Base-by-base conservation (phyloP, 2,329 filamentous ascomycete species). In the Sporothrix pseudoabietina region DNA sequence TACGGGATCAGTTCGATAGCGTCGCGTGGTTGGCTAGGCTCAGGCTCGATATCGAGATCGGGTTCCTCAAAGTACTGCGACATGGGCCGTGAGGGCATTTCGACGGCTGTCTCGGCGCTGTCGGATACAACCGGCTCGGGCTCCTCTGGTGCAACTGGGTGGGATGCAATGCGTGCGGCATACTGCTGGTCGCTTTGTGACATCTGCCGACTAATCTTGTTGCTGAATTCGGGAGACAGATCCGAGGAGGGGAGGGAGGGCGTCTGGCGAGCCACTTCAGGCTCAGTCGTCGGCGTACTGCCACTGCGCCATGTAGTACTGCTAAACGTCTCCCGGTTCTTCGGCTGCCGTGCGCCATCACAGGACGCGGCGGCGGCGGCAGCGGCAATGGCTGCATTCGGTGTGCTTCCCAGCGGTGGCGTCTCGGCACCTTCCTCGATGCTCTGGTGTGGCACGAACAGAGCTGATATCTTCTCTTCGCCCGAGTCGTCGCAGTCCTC, bases 1-100 rank as follows among this genome's bases (percentile, higher is more conserved):
- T 98, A 99, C 1, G 96, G 96, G 78, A 98, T 97, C 74, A 99
- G 86, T 81, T 98, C 94, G 77, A 99, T 97, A 41, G 95, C 95
- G 76, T 95, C 93, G 39, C 97, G 86, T 3, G 94, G 94, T 77
- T 87, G 82, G 80, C 87, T 84, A 76, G 86, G 78, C 26, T 79
- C 82, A 80, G 83, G 83, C 75, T 88, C 84, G 72, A 87, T 83
- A 55, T 87, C 85, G 79, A 87, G 85, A 68, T 85, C 80, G 77
- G 85, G 80, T 61, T 88, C 82, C 71, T 85, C 86, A 76, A 85
- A 82, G 77, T 83, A 82, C 26, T 83, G 82, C 54, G 82, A 82
- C 68, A 83, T 79, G 73, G 81, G 79, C 73, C 80, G 82, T 55
- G 82, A 79, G 71, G 78, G 77, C 76, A 80, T 82, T 78, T 78